Evolutionary conservation across 2,329 filamentous ascomycete genomes (phyloP), one percentile per base, ranked within the genome.

Genomic region (Xylariomycetidae sp.): DNA sequence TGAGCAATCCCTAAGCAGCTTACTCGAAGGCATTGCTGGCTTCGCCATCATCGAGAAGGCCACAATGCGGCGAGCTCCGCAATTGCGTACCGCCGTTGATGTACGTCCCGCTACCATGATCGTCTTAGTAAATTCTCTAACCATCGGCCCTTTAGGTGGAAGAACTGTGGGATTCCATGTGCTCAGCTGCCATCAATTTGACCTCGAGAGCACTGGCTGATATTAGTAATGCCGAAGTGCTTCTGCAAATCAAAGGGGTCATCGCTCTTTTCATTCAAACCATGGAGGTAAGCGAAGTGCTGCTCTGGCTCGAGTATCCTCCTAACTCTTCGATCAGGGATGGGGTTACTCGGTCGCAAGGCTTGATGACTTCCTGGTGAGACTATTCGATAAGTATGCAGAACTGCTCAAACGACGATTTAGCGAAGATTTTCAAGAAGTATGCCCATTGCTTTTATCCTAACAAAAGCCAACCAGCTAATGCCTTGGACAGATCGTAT

Each of bases 101-200:
- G 89, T 90, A 58, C 59, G 76, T 53, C 19, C 19, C 10, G n/a
- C n/a, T n/a, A n/a, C n/a, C n/a, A n/a, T n/a, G n/a, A n/a, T n/a
- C n/a, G n/a, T n/a, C 26, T 14, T 2, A 28, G 22, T 6, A 24
- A 20, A n/a, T n/a, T n/a, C n/a, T 4, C 13, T 6, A 13, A 14
- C 16, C 6, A 7, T 9, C 5, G 25, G 7, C 5, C 10, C 16
- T 24, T 7, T 15, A 89, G 84, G 79, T 95, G n/a, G 92, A 98
- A 53, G 92, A 96, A 60, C 67, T 98, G 2, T 98, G 92, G 92
- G 90, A 96, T 51, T 95, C 89, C 0, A 92, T 96, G 85, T 96
- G 90, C 54, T 85, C 89, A 52, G 80, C 82, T 27, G 82, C 86
- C 1, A 87, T 96, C 46, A 74, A 72, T 7, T 68, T 96, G 29